Base-by-base conservation (phyloP, 768 basidiomycete species). In the Trametes cubensis region DNA sequence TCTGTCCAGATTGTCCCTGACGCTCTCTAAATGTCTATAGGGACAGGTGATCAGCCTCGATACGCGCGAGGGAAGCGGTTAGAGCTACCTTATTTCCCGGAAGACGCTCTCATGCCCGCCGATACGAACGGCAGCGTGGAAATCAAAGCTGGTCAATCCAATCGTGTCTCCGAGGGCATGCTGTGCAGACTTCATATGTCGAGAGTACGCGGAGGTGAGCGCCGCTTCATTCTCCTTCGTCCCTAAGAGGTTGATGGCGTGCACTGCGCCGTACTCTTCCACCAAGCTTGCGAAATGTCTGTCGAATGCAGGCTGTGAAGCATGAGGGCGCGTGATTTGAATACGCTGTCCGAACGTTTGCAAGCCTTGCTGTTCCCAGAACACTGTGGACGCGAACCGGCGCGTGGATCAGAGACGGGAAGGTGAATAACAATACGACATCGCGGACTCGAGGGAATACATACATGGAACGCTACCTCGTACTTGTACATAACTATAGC, bases 301-400 rank as follows among this genome's bases (percentile, higher is more conserved):
- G 66, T 98, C 92, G 71, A 99, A 99, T 1, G 97, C 97, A 8
- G 95, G 95, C 67, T 98, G 96, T 0, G 95, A 95, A 3, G 95
- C 94, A 67, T 93, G 89, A 0, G 97, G 96, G 14, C 95, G 88
- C 14, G 94, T 95, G 63, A 99, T 93, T 72, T 98, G 95, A 44
- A 99, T 94, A 58, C 86, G 85, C 66, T 94, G 94, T 40, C 94
- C 92, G 70, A 99, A 95, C 0, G 96, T 95, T 71, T 95, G 94
- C 42, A 95, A 73, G 26, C 94, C 95, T 75, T 96, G 94, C 70
- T 99, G 96, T 73, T 98, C 96, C 97, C 97, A 99, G 73, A 99
- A 99, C 61, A 98, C 94, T 95, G 70, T 48, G 56, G 58, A 30
- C 17, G 39, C n/a, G 21, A n/a, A 55, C 47, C 39, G 47, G 53